Conservation (phyloP, 768 basidiomycete genomes). For the Boletus rubescentipes region DNA sequence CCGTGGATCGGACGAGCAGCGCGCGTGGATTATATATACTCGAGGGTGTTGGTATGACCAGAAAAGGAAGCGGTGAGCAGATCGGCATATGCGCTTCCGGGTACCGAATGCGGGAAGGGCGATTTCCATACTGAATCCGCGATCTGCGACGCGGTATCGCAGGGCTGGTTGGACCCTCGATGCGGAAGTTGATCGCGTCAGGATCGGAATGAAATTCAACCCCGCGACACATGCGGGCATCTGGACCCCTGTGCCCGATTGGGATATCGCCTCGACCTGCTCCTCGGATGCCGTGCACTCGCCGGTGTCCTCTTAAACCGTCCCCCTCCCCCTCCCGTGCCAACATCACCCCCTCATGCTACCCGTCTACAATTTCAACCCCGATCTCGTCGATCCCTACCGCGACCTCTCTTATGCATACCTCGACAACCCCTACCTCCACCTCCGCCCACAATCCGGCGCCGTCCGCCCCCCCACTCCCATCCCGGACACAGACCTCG, state of each 20-base stretch:
- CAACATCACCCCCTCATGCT: background rate
- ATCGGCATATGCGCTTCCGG: conserved; percentile 21
- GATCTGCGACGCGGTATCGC: no score
- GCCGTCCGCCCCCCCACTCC: conserved; percentile 9
- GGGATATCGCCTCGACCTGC: background rate
- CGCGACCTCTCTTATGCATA: conserved; percentile 12
- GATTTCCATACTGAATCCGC: background rate
- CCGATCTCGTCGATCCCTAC: conserved; percentile 12
- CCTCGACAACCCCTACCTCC: conserved; percentile 11
- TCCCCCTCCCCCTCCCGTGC: no score
- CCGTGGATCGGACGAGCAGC: conserved; percentile 2
- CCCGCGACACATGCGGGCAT: conserved; percentile 19
- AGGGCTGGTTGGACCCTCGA: background rate
- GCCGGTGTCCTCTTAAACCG: conserved; percentile 10
- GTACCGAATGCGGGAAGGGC: background rate
- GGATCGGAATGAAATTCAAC: conserved; percentile 24
- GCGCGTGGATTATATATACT: conserved; percentile 19
- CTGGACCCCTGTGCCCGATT: background rate
- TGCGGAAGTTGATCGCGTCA: conserved; percentile 23
- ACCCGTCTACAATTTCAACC: conserved; percentile 7
- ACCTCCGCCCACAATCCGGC: background rate
- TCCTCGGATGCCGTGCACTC: conserved; percentile 28
- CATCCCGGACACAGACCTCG: conserved; percentile 1
- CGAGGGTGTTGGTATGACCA: background rate
- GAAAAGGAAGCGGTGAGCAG: conserved; percentile 19